These are phyloP conservation scores for Rosa chinensis DNA, from an alignment of 306 rosid genomes.

Conservation along the genomic window DNA sequence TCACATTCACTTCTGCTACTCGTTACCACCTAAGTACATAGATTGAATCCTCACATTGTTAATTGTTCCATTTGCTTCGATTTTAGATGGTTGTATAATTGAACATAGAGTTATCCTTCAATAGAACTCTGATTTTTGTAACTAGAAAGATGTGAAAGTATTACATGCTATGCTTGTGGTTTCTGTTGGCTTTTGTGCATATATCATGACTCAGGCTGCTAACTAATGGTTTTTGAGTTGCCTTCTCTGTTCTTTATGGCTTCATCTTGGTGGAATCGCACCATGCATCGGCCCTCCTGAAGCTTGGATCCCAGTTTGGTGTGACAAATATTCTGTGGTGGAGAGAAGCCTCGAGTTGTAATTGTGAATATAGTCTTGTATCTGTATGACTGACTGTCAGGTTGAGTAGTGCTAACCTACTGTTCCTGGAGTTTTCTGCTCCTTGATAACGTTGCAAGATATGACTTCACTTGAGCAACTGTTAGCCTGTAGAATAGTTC, in stretches of 20 bases:
- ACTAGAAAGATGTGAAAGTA: neutral
- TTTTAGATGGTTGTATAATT: neutral
- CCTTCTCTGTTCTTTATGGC: neutral
- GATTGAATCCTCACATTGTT: neutral
- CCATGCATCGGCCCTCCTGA: neutral
- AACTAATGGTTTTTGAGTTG: neutral
- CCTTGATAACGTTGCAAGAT: neutral
- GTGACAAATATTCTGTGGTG: neutral
- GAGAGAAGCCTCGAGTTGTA: neutral
- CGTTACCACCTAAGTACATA: neutral
- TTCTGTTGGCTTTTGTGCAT: constrained; percentile 9
- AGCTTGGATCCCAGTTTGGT: constrained; percentile 7
- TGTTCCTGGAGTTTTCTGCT: neutral
- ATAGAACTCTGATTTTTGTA: neutral
- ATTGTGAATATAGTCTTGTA: neutral
- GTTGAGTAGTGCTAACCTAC: neutral
- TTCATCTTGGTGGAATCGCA: neutral
- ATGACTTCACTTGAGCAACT: neutral
- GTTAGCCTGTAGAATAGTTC: neutral
- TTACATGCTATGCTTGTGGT: constrained; percentile 1
- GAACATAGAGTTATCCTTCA: neutral
- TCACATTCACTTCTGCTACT: neutral
- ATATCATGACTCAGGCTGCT: constrained; percentile 1
- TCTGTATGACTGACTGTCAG: neutral
- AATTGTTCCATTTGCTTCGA: neutral